Base-by-base conservation (phyloP, 176 grass and related monocot species). In the Paspalum vaginatum region DNA sequence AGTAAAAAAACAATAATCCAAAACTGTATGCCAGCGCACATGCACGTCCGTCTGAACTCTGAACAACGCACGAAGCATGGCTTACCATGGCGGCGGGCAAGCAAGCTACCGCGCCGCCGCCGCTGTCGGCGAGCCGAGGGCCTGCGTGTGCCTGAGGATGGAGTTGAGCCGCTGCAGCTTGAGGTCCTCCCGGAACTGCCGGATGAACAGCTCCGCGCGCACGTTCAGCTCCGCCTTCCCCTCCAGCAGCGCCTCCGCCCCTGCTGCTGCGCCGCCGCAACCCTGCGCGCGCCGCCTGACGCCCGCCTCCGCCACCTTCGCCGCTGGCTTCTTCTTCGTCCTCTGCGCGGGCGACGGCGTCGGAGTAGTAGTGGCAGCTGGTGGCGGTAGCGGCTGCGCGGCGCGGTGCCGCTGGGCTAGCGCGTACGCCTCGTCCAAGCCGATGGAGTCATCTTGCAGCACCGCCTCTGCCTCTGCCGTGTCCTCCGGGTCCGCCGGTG, bases 161-260 rank as follows among this genome's bases (percentile, higher is more conserved):
- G 87, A 88, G 46, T 85, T 85, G 61, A 85, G 40, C 17, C 81
- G 76, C 81, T 84, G 81, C 62, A 84, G 76, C 81, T 61, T 80
- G 60, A 88, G 87, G 2, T 84, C 81, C 76, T 84, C 81, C 76
- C 81, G 44, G 69, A 88, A 88, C 87, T 69, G 81, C 69, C 70
- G 32, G 75, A 88, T 88, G 62, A 88, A 88, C 16, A 66, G 59
- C 6, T 88, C 81, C n/a, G 69, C 87, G 5, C 87, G 75, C 24
- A 52, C 61, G 81, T 88, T 84, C 61, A 88, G 18, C 76, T 88
- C 81, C 22, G 68, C 86, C 53, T 88, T 84, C 37, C 53, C 75
- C n/a, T 61, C 69, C 2, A 20, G 24, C 12, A 9, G 9, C 5
- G 20, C 57, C 16, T 74, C 81, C n/a, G n/a, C n/a, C 53, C 52